These are phyloP conservation scores for Nicotiana undulata DNA, from an alignment of 257 asterid species.

Conservation along the genomic window DNA sequence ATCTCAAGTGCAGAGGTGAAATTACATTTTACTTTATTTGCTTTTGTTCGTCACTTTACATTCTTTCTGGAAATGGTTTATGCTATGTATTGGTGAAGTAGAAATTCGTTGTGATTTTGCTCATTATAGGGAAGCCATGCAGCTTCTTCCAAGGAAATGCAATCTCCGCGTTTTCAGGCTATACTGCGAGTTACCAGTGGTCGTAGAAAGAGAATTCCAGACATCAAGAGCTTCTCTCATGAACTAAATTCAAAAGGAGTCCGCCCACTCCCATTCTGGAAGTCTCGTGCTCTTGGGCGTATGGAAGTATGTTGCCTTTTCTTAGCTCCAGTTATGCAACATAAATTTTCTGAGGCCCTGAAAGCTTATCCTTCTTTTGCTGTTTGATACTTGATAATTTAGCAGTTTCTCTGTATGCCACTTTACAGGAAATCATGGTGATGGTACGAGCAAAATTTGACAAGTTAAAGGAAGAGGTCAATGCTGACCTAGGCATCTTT, in stretches of 20 bases:
- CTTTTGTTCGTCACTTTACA: not conserved
- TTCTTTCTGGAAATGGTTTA: not conserved
- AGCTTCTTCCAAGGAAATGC: conserved; percentile 79
- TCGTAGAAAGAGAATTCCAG: conserved; percentile 52
- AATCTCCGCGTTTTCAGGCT: conserved; percentile 96
- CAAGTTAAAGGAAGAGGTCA: conserved; percentile 74
- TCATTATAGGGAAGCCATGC: conserved; percentile 62
- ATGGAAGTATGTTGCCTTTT: conserved; percentile 60
- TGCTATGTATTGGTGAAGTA: not conserved
- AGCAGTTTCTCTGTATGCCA: conserved; percentile 9
- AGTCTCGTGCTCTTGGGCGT: conserved; percentile 83
- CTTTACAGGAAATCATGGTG: conserved; percentile 64
- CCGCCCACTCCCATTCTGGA: conserved; percentile 91
- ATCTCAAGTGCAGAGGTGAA: conserved; percentile 59
- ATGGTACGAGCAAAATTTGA: conserved; percentile 78
- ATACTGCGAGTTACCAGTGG: conserved; percentile 83
- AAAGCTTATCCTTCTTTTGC: conserved; percentile 13
- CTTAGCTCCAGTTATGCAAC: conserved; percentile 7
- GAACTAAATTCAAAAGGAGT: conserved; percentile 94
- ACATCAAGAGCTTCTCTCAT: conserved; percentile 91
- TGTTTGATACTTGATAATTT: not conserved
- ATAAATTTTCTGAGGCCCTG: conserved; percentile 6
- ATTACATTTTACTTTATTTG: not conserved
- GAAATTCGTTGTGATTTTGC: conserved; percentile 11
- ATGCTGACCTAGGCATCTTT: conserved; percentile 73